phyloP scores from a whole-genome alignment of 441 rosid species.

The Adansonia grandidieri region DNA sequence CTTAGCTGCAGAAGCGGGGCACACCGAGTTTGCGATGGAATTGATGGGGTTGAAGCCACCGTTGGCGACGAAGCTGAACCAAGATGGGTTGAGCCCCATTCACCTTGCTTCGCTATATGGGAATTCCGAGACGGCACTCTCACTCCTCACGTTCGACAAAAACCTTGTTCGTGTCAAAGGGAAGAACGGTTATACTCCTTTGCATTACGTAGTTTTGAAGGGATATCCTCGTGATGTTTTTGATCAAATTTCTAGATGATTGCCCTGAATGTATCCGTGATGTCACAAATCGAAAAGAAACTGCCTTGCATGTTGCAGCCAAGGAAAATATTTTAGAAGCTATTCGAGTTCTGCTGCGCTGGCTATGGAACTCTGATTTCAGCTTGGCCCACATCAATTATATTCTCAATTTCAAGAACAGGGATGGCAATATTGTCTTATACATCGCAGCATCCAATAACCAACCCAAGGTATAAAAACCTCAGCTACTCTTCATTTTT shows the following conservation, averaged over 20 bases:
- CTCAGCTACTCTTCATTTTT: not conserved
- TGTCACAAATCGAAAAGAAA: not conserved
- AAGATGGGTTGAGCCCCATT: not conserved
- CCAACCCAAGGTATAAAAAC: not conserved
- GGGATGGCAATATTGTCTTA: slow-evolving; percentile 11
- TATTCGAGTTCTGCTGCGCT: not conserved
- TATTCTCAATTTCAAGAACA: slow-evolving; percentile 8
- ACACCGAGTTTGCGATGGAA: slow-evolving; percentile 8
- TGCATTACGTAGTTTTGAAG: not conserved
- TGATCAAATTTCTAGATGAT: not conserved
- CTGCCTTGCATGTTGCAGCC: not conserved
- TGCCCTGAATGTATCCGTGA: slow-evolving; percentile 3
- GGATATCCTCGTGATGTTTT: not conserved
- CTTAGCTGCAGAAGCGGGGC: not conserved
- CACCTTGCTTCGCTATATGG: not conserved
- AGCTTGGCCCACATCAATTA: not conserved
- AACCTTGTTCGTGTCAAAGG: slow-evolving; percentile 14
- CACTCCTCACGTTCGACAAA: not conserved
- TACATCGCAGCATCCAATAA: too few relatives aligned
- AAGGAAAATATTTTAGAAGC: not conserved
- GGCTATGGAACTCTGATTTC: not conserved
- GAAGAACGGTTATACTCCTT: slow-evolving; percentile 18
- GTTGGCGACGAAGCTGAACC: slow-evolving; percentile 13
- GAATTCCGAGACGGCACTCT: not conserved
- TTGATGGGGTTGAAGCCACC: slow-evolving; percentile 11